Evolutionary conservation across 2,329 filamentous ascomycete genomes (phyloP), one percentile per base, ranked within the genome.

Genomic region (Lasiodiplodia citricola): DNA sequence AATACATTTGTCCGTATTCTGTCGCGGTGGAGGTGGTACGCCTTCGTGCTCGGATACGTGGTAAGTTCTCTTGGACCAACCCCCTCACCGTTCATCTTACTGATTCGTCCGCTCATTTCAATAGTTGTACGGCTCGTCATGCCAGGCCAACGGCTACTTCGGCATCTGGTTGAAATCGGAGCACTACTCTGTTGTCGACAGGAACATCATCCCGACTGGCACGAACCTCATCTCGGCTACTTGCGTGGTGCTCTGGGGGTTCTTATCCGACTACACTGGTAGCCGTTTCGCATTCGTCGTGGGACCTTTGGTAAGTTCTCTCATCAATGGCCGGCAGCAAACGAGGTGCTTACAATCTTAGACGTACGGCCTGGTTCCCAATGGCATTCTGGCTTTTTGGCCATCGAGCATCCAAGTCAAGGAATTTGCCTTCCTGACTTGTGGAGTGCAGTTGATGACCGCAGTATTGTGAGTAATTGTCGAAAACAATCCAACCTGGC

Each of bases 391-490:
- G 3, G 75, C 76, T 8, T 64, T 73, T n/a, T 74, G 75, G 75
- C 72, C 75, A 2, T 18, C 70, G 2, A 73, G 74, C 50, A 38
- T 74, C 0, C 50, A 65, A 2, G 60, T 77, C 35, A 76, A 76
- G 64, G 70, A 76, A 37, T 77, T 77, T 65, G 75, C 75, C 10
- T 77, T 77, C 50, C 66, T 78, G n/a, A 75, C 73, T 13, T 67
- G 66, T 14, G 73, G 73, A 11, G 70, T 77, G 1, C 75, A 78
- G 25, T 72, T 80, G 0, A 78, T 80, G 75, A 79, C 79, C 3
- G 78, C 76, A 3, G 75, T 80, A 1, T 78, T 76, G 76, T 78
- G 71, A 62, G 75, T 72, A 28, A 11, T 25, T 28, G 14, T n/a
- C 2, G 3, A 11, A 4, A 23, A 35, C 1, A 3, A 13, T 13